Conservation (phyloP, 164 flowering plant species). For the Aristolochia californica region DNA sequence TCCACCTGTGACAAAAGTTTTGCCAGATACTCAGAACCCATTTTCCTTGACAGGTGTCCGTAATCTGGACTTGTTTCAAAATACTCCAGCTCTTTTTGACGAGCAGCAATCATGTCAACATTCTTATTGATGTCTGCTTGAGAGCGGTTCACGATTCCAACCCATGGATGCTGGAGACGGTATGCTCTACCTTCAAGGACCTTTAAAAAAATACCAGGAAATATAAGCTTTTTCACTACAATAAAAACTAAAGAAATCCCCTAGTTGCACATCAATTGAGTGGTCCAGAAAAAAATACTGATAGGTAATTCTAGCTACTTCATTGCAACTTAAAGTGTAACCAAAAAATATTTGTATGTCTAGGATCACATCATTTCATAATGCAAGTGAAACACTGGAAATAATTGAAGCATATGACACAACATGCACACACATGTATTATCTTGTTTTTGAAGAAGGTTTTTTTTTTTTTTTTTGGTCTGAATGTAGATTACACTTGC, state of each 20-base stretch:
- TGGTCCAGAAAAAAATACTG: too few species aligned
- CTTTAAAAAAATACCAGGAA: conserved; percentile 25
- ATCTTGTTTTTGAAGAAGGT: too few species aligned
- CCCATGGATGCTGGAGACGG: conserved; percentile 85
- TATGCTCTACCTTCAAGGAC: conserved; percentile 87
- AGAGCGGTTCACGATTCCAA: conserved; percentile 87
- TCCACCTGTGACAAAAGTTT: conserved; percentile 78
- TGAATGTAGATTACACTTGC: too few species aligned
- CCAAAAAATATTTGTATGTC: too few species aligned
- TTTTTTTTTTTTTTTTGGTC: too few species aligned
- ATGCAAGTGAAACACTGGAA: too few species aligned
- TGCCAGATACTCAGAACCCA: conserved; percentile 95
- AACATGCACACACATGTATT: too few species aligned
- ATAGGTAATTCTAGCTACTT: too few species aligned
- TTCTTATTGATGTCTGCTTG: conserved; percentile 90
- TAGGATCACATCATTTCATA: too few species aligned
- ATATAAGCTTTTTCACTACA: background rate
- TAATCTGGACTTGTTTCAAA: conserved; percentile 77
- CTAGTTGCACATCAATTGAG: too few species aligned
- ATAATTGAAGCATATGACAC: too few species aligned
- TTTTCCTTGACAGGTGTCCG: conserved; percentile 63
- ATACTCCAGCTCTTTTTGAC: conserved; percentile 65
- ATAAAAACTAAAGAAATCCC: background rate
- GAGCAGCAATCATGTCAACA: conserved; percentile 77
- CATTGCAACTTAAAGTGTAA: too few species aligned